Evolutionary conservation across 306 rosid genomes (phyloP).

Genomic region (Canavalia ensiformis): DNA sequence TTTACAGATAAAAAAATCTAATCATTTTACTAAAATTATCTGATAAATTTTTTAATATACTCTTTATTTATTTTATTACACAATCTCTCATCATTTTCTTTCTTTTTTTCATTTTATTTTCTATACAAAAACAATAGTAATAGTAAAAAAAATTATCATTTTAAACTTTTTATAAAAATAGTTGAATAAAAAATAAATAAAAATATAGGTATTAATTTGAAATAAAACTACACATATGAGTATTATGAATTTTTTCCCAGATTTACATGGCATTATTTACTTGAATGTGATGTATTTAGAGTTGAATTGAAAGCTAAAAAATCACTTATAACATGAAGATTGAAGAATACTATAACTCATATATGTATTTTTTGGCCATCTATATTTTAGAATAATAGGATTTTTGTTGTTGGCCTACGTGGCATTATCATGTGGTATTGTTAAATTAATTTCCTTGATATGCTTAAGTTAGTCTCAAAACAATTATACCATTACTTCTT

Average conservation of each 20-base stretch:
- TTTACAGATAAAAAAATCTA: too few relatives aligned
- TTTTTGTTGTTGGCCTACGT: conserved; percentile 23
- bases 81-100: too few relatives aligned
- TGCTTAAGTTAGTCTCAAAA: not conserved
- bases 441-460: not conserved
- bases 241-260: not conserved
- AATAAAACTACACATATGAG: conserved; percentile 36
- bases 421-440: conserved; percentile 32
- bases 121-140: too few relatives aligned
- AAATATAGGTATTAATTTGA: too few relatives aligned
- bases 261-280: conserved; percentile 1
- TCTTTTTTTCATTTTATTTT: too few relatives aligned
- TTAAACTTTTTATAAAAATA: too few relatives aligned
- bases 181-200: too few relatives aligned
- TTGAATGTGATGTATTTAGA: conserved; percentile 32
- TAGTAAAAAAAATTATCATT: too few relatives aligned
- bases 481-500: not conserved
- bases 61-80: too few relatives aligned
- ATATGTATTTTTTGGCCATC: conserved; percentile 42
- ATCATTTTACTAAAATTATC: too few relatives aligned
- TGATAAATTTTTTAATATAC: too few relatives aligned
- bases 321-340: conserved; percentile 40
- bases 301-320: conserved; percentile 15
- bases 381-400: conserved; percentile 39
- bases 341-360: conserved; percentile 20